phyloP scores from a whole-genome alignment of 345 rosid genomes.

The Salix purpurea region DNA sequence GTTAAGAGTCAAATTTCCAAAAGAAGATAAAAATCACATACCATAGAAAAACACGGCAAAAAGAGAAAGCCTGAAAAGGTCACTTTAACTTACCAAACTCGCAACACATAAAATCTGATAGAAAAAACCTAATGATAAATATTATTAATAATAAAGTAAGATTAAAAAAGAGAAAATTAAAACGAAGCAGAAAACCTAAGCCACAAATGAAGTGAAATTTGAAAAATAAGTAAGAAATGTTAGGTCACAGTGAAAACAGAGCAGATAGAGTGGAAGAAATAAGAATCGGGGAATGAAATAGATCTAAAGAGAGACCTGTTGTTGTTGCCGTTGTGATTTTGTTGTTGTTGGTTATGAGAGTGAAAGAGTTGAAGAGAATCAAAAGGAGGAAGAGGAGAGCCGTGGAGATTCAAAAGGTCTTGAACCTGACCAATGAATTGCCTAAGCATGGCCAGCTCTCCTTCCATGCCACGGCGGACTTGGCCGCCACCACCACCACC shows the following conservation, averaged over 20 bases:
- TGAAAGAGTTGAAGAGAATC: conserved; percentile 21
- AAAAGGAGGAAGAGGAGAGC: conserved; percentile 46
- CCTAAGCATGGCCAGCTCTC: conserved; percentile 93
- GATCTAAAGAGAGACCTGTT: conserved; percentile 22
- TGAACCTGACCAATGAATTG: conserved; percentile 95
- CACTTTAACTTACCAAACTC: conserved; percentile 22
- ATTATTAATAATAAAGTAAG: neutral
- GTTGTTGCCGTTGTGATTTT: conserved; percentile 23
- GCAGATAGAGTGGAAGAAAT: neutral
- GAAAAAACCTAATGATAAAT: neutral
- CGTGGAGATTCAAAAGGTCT: conserved; percentile 66
- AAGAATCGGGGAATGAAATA: conserved; percentile 3
- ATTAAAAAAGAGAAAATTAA: neutral
- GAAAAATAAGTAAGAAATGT: neutral
- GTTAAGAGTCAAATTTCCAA: neutral
- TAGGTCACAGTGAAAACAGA: neutral
- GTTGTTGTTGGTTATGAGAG: conserved; percentile 28
- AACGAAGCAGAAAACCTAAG: neutral
- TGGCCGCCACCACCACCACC: neutral
- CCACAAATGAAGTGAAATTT: neutral
- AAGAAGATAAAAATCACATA: neutral
- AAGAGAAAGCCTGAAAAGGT: neutral
- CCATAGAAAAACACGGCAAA: conserved; percentile 10
- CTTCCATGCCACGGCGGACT: conserved; percentile 66
- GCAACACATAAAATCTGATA: neutral